Evolutionary conservation across 345 rosid species (phyloP).

Genomic region (Salix brachista): DNA sequence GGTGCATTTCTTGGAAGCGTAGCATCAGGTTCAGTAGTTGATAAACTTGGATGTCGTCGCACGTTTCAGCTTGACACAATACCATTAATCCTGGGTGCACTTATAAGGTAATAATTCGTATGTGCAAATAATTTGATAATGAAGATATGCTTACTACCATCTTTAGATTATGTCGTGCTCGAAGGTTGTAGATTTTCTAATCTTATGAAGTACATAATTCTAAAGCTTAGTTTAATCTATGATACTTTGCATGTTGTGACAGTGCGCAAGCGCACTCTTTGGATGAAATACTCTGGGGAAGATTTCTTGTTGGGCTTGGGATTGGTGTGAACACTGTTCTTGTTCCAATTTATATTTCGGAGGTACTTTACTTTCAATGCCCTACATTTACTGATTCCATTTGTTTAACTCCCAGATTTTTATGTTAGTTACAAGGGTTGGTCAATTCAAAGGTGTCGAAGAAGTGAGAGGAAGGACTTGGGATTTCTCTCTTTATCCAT

Average conservation of each 20-base stretch:
- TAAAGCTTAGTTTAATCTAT: neutral
- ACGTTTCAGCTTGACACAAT: slow-evolving; percentile 57
- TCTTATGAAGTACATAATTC: neutral
- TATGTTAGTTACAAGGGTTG: neutral
- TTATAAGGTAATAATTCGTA: slow-evolving; percentile 42
- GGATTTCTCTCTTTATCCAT: neutral
- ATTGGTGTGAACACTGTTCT: slow-evolving; percentile 74
- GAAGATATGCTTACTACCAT: neutral
- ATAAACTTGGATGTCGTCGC: slow-evolving; percentile 64
- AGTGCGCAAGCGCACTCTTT: slow-evolving; percentile 83
- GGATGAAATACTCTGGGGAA: slow-evolving; percentile 65
- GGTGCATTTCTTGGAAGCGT: slow-evolving; percentile 82
- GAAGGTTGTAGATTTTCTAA: neutral
- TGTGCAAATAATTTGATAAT: neutral
- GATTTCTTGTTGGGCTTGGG: slow-evolving; percentile 83
- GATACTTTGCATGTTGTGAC: slow-evolving; percentile 20
- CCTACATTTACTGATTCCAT: slow-evolving; percentile 4
- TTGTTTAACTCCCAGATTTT: neutral
- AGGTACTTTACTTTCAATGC: slow-evolving; percentile 38
- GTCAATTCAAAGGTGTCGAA: neutral
- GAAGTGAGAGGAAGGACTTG: neutral
- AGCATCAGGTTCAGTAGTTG: slow-evolving; percentile 49
- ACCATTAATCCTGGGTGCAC: slow-evolving; percentile 64
- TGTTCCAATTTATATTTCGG: slow-evolving; percentile 72
- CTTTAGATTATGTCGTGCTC: no score